Base-by-base conservation (phyloP, 2,329 filamentous ascomycete species). In the Phialophora verrucosa region DNA sequence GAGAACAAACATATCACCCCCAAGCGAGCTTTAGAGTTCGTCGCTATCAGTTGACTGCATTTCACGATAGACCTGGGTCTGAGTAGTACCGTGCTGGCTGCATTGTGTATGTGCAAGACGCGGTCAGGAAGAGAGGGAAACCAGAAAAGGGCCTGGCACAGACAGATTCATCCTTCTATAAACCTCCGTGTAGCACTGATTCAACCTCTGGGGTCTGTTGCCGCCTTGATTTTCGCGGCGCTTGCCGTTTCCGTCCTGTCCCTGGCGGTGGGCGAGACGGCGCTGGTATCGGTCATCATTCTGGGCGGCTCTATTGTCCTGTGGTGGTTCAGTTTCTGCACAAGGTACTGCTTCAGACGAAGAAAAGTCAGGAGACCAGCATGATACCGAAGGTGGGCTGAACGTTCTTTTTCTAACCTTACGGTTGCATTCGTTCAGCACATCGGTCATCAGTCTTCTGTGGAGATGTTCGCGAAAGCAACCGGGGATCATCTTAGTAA, bases 11-110 rank as follows among this genome's bases (percentile, higher is more conserved):
- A 58, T 8, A 29, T 59, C 23, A 49, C 42, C 5, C 56, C 56
- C 6, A 29, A 49, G 10, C 56, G 44, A 14, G 25, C 56, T 2
- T 27, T 42, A 31, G 50, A 27, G 35, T 59, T 59, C 25, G 50
- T 59, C 31, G 57, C 42, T 4, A 31, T 50, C 42, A 59, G 57
- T 27, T 59, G 57, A n/a, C 17, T 59, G 27, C 38, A 50, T 8
- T 50, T 50, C 27, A 59, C 57, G 8, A 50, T 59, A 42, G 42
- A 50, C 27, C 12, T 59, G 57, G 32, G 57, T 50, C 57, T 50
- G 1, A 47, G 38, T 17, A 59, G 56, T 49, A 49, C 49, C 38
- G 25, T 49, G 35, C 56, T 59, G 5, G 56, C 56, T 1, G 56
- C 56, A 20, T 31, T 59, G 56, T 59, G 49, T 27, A 38, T 49